phyloP scores from a whole-genome alignment of 768 basidiomycete species.

The Porpolomopsis calyptriformis region DNA sequence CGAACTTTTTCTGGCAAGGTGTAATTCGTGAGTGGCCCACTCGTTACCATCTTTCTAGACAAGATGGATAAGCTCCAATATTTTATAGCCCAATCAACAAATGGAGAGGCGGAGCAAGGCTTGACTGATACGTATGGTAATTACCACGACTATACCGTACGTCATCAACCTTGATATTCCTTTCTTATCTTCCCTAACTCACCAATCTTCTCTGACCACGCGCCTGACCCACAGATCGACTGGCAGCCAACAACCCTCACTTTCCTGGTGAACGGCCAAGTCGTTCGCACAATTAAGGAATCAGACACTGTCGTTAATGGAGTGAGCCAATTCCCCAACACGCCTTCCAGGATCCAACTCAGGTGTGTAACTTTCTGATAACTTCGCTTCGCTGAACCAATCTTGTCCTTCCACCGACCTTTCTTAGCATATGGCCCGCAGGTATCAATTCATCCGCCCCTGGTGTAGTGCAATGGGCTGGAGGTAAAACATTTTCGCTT shows the following conservation, averaged over 20 bases:
- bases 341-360: constrained; percentile 72
- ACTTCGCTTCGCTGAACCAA: no score
- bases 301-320: constrained; percentile 48
- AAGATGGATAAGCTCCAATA: background rate
- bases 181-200: background rate
- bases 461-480: constrained; percentile 73
- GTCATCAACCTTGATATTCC: constrained; percentile 15
- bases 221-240: constrained; percentile 45
- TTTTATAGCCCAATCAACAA: constrained; percentile 31
- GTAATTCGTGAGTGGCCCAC: constrained; percentile 40
- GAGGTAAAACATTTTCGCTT: constrained; percentile 31
- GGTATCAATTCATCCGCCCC: constrained; percentile 49
- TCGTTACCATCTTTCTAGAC: background rate
- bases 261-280: constrained; percentile 61
- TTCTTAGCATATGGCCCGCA: constrained; percentile 71
- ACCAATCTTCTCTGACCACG: background rate
- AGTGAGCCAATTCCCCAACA: constrained; percentile 56
- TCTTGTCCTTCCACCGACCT: background rate
- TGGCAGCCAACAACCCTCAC: constrained; percentile 63
- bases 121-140: constrained; percentile 55
- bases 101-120: constrained; percentile 38
- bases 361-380: constrained; percentile 40
- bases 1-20: constrained; percentile 76
- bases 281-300: constrained; percentile 58
- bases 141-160: constrained; percentile 69